Evolutionary conservation across 2,329 filamentous ascomycete species (phyloP), one percentile per base, ranked within the genome.

Genomic region (Hortaea werneckii): DNA sequence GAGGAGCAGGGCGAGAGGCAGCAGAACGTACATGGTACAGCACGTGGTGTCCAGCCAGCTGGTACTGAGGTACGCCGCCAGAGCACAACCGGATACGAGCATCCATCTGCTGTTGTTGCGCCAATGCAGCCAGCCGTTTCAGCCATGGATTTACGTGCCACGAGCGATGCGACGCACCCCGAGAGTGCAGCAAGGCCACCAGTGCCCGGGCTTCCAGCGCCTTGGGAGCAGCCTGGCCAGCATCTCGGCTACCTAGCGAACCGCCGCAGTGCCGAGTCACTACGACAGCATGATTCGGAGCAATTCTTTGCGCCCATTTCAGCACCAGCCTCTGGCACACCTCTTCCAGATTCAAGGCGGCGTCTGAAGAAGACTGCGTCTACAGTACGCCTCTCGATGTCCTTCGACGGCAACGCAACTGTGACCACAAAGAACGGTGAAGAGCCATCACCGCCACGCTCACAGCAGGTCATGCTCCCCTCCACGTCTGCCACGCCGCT

Each of bases 381-480:
- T 41, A 75, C 78, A 28, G 76, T 94, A 47, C 82, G 87, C 41
- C 74, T 95, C 28, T 87, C 86, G 1, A 80, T 92, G 59, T 92
- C 87, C 12, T 76, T 89, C 29, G 87, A 95, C 59, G 90, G 90
- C 54, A 90, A 89, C 60, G 90, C 90, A n/a, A 84, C 90, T 58
- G 74, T 95, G 43, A 79, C 89, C 20, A 79, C 77, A 11, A 73
- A 83, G 45, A 76, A 82, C 50, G 79, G 83, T 51, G 73, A 76
- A 29, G 83, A 83, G 2, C 84, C 85, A 2, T 86, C 83, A 1
- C 82, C 80, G 43, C 78, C 74, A 48, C 72, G 75, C 13, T 48
- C 57, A 28, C 40, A 53, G 40, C 53, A 58, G 46, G 38, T 29
- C 12, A 26, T 40, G 3, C 43, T 45, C 35, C 66, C 69, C 11